Evolutionary conservation across 164 flowering plant species (phyloP), one percentile per base, ranked within the genome.

Genomic region (Vitis amurensis): DNA sequence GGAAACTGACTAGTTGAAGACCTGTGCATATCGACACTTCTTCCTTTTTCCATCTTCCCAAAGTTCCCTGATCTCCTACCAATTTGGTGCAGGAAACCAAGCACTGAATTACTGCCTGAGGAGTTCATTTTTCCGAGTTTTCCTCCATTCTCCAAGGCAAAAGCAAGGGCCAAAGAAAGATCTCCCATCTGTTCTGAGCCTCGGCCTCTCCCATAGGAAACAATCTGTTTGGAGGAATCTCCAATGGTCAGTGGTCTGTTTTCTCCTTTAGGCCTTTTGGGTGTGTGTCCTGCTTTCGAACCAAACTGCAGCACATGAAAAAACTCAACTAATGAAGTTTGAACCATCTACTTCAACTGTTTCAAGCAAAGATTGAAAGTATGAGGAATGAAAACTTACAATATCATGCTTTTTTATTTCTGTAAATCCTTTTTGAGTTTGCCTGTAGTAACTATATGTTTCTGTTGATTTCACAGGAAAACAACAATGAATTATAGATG

Each of bases 81-180:
- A 29, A 84, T 67, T 30, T 81, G 85, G 3, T 79, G 78, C 52
- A 87, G 78, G 59, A 86, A 87, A 27, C 77, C 68, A 31, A 83
- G 47, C 68, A 84, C 56, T 23, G 85, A 69, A 62, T 50, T 72
- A 10, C 65, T 84, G 66, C 77, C 70, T 11, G 86, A 70, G 27
- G 84, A 78, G 12, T 81, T 81, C 52, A 76, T 69, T 68, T 62
- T 84, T 58, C 59, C 58, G 19, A 80, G 74, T 14, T 82, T 86
- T 16, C 83, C 85, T n/a, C 85, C 83, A 69, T 88, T 85, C 55
- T 85, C 83, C 37, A 89, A 71, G 27, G 93, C 93, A 69, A 86
- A 80, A 55, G 89, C 78, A 19, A 93, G 77, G 17, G 88, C 97
- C 84, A 68, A 80, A 3, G 93, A 85, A 3, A 92, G 70, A 72